Percentiles rank a stretch among this genome's conserved stretches.
Evolutionary conservation across 2,329 filamentous ascomycete genomes (phyloP).

Genomic region (Triangularia setosa): DNA sequence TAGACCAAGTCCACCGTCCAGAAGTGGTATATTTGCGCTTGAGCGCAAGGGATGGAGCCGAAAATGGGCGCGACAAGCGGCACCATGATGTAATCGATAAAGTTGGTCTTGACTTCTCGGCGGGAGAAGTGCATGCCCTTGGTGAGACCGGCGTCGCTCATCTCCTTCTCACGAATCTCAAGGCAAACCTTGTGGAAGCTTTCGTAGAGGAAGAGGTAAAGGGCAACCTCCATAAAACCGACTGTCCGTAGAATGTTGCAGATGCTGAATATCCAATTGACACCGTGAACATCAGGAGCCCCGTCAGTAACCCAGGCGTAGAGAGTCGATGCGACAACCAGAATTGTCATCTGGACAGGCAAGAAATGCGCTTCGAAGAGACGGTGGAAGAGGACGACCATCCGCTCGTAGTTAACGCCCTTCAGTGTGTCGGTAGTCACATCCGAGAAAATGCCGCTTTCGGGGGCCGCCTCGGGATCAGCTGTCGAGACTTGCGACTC

Average conservation of each 20-base stretch:
- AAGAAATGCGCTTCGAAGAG: conserved; percentile 73
- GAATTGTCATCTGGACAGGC: conserved; percentile 62
- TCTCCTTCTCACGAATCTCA: conserved; percentile 58
- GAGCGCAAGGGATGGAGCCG: conserved; percentile 62
- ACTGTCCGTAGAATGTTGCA: conserved; percentile 57
- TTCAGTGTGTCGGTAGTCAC: conserved; percentile 49
- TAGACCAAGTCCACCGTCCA: conserved; percentile 68
- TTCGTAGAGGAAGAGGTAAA: conserved; percentile 65
- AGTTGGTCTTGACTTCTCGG: conserved; percentile 52
- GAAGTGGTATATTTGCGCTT: conserved; percentile 66
- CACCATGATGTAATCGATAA: conserved; percentile 60
- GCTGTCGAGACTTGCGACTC: conserved; percentile 38
- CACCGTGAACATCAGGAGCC: conserved; percentile 46
- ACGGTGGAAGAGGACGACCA: conserved; percentile 58
- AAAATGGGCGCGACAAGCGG: conserved; percentile 65
- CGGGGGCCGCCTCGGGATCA: conserved; percentile 38
- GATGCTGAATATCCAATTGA: conserved; percentile 57
- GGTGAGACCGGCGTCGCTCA: conserved; percentile 60
- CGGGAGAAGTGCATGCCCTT: conserved; percentile 64
- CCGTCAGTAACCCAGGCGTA: conserved; percentile 54
- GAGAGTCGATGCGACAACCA: conserved; percentile 59
- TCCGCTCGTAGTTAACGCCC: conserved; percentile 51
- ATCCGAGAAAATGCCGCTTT: conserved; percentile 53
- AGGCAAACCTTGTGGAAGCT: conserved; percentile 62
- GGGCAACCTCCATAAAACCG: conserved; percentile 59